Evolutionary conservation across 116 monocot species (phyloP), one percentile per base, ranked within the genome.

Genomic region (Dioscorea cayenensis): DNA sequence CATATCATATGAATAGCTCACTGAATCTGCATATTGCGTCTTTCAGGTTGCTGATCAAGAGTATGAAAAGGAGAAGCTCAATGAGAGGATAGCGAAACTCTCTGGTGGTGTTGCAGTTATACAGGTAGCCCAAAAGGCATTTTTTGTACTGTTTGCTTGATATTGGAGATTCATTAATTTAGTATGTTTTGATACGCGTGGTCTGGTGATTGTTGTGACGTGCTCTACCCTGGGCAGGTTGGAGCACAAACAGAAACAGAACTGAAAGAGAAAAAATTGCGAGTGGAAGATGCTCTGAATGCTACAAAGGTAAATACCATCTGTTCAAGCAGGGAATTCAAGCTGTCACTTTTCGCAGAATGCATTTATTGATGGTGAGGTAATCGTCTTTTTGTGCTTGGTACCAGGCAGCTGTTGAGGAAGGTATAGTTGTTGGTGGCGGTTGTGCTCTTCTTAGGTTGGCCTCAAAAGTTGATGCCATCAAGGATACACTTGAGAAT

Each of bases 71-170:
- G 90, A 96, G 71, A 96, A 92, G 25, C 77, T 96, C 6, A 87
- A 84, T 73, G 96, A 96, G 72, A 90, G 92, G 32, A 90, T 96
- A 55, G 96, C 96, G 3, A 96, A 92, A 65, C 87, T 96, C 6
- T 87, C 92, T 81, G 96, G 96, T 74, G 96, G 92, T 71, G 92
- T 96, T 74, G 96, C 92, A 75, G 92, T 96, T 51, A 86, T 92
- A 70, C 88, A 92, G 92, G 90, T 90, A 60, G n/a, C 6, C 43
- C 43, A 7, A 43, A 43, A 10, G 12, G 43, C 43, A 5, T 6
- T 43, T 43, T 43, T 43, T 6, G 6, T 43, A 43, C 7, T 43
- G 43, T 43, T 7, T 43, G 43, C 43, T 43, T 43, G 43, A 43
- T 43, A 43, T 43, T 43, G 43, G 43, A 43, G 5, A 43, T 43